Conservation (phyloP, 306 rosid genomes). For the Rosa lucieae region DNA sequence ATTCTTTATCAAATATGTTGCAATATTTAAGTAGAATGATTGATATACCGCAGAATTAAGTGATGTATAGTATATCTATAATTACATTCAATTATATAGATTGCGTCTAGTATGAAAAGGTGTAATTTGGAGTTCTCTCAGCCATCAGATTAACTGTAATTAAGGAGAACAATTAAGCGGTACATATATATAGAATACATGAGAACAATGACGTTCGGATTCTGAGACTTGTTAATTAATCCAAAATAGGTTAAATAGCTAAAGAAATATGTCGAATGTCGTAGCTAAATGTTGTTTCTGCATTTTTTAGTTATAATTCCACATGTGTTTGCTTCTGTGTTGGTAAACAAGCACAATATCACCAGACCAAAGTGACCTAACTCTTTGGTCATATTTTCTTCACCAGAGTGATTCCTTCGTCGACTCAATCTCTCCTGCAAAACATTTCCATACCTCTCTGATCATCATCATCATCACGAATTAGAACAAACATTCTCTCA, state of each 20-base stretch:
- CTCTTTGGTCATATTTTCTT: background rate
- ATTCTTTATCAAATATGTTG: too few species aligned
- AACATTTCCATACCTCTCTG: conserved; percentile 17
- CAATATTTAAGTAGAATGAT: too few species aligned
- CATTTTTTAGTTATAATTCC: background rate
- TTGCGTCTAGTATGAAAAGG: too few species aligned
- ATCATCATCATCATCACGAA: background rate
- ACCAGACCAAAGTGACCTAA: background rate
- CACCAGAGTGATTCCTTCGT: conserved; percentile 22
- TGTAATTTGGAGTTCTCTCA: too few species aligned
- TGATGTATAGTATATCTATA: too few species aligned
- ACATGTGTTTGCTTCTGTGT: conserved; percentile 18
- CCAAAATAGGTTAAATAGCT: background rate
- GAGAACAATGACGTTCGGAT: background rate
- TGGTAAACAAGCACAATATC: conserved; percentile 48
- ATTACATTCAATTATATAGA: too few species aligned
- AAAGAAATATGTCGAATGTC: background rate
- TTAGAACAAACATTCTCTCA: conserved; percentile 2
- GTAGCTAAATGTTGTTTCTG: background rate
- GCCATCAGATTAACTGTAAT: too few species aligned
- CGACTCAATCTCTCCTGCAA: conserved; percentile 21
- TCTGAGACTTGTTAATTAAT: background rate
- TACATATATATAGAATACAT: background rate
- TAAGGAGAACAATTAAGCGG: background rate
- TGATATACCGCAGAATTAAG: too few species aligned